Conservation (phyloP, 1,284 basidiomycete species). For the Microbotryomycetes sp. region DNA sequence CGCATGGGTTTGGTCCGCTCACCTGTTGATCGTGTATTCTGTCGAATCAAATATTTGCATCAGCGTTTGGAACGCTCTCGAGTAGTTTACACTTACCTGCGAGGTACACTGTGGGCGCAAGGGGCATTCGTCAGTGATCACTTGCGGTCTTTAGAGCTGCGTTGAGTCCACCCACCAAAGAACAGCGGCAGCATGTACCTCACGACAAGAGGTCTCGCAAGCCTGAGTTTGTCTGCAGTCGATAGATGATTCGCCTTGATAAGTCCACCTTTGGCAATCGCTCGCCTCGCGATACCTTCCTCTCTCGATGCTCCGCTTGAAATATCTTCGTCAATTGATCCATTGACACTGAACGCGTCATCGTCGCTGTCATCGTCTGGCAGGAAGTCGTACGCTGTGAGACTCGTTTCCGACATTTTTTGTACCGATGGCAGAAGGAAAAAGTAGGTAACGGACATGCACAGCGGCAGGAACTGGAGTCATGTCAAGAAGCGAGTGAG, state of each 20-base stretch:
- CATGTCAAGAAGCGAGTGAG: not conserved
- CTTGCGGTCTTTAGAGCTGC: not conserved
- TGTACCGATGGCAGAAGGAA: slow-evolving; percentile 58
- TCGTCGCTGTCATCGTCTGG: slow-evolving; percentile 46
- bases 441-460: slow-evolving; percentile 63
- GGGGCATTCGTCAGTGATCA: slow-evolving; percentile 35
- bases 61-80: no score
- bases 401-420: slow-evolving; percentile 35
- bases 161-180: no score
- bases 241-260: slow-evolving; percentile 7
- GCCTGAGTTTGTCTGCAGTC: slow-evolving; percentile 31
- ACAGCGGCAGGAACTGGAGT: slow-evolving; percentile 65
- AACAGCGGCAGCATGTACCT: slow-evolving; percentile 40
- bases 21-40: slow-evolving; percentile 35
- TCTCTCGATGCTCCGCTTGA: not conserved
- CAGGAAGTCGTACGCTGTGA: slow-evolving; percentile 45
- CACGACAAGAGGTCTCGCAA: slow-evolving; percentile 35
- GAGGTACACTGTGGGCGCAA: slow-evolving; percentile 49
- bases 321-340: slow-evolving; percentile 36
- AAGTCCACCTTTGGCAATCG: not conserved
- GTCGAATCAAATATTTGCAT: not conserved
- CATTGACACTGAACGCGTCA: slow-evolving; percentile 39
- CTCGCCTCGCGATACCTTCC: slow-evolving; percentile 8
- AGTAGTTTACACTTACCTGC: slow-evolving; percentile 51
- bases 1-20: not conserved